Percentiles rank a stretch among this genome's conserved stretches.
These are phyloP conservation scores for Didymella pomorum DNA, from an alignment of 2,329 filamentous ascomycete species.

Conservation along the genomic window DNA sequence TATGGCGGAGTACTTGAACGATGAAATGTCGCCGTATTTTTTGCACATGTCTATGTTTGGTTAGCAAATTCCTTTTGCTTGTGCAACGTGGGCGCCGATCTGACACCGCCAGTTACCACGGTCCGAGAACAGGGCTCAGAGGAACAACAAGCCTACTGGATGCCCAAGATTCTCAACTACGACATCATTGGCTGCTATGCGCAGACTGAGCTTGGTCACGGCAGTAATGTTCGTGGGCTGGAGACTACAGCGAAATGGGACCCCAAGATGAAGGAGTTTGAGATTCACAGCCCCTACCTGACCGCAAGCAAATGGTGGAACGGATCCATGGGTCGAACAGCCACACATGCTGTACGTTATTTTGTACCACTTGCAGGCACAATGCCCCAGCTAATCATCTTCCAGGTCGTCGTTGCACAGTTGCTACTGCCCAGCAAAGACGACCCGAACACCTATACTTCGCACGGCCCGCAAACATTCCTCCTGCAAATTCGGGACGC, in stretches of 20 bases:
- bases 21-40: slow-evolving; percentile 63
- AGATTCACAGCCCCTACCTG: slow-evolving; percentile 61
- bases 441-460: slow-evolving; percentile 48
- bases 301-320: slow-evolving; percentile 66
- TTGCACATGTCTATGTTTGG: slow-evolving; percentile 62
- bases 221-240: slow-evolving; percentile 61
- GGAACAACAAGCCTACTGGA: slow-evolving; percentile 58
- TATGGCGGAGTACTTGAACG: slow-evolving; percentile 62
- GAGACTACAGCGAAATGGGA: slow-evolving; percentile 61
- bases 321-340: slow-evolving; percentile 61
- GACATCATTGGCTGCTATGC: slow-evolving; percentile 78
- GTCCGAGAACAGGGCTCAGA: slow-evolving; percentile 60
- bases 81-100: slow-evolving; percentile 29
- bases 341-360: slow-evolving; percentile 57
- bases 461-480: slow-evolving; percentile 62
- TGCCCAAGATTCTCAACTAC: slow-evolving; percentile 59
- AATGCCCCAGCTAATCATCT: slow-evolving; percentile 16
- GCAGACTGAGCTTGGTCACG: slow-evolving; percentile 71
- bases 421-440: slow-evolving; percentile 53
- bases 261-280: slow-evolving; percentile 55
- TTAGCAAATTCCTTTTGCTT: slow-evolving; percentile 32
- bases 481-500: slow-evolving; percentile 61
- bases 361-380: slow-evolving; percentile 9
- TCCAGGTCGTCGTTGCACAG: slow-evolving; percentile 61
- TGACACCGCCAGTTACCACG: slow-evolving; percentile 51